Conservation (phyloP, 768 basidiomycete genomes). For the Tylopilus sp. region DNA sequence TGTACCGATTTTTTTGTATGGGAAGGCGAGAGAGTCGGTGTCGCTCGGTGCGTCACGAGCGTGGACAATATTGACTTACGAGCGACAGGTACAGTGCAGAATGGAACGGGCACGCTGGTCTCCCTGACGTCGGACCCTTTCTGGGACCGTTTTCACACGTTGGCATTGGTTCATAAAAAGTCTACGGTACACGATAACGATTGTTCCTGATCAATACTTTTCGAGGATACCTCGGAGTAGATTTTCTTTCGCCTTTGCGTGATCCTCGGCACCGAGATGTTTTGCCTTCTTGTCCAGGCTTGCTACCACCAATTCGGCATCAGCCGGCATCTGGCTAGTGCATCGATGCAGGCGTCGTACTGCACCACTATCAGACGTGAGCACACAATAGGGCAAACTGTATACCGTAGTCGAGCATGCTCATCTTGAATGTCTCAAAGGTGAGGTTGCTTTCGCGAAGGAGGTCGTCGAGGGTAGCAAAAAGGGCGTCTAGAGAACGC, state of each 20-base stretch:
- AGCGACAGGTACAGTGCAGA: neutral
- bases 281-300: conserved; percentile 54
- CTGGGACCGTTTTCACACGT: conserved; percentile 25
- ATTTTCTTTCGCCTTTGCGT: conserved; percentile 33
- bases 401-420: conserved; percentile 47
- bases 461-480: conserved; percentile 46
- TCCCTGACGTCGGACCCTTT: conserved; percentile 9
- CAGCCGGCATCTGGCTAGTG: conserved; percentile 45
- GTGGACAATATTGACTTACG: too few species aligned
- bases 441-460: conserved; percentile 47
- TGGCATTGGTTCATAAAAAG: neutral
- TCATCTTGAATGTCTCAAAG: conserved; percentile 46
- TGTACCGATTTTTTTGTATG: neutral
- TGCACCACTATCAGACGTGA: conserved; percentile 22
- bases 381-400: conserved; percentile 4
- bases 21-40: neutral
- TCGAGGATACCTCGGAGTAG: conserved; percentile 33
- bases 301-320: conserved; percentile 50
- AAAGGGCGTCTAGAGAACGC: conserved; percentile 41
- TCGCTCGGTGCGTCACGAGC: neutral
- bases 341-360: conserved; percentile 42
- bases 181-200: neutral
- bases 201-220: conserved; percentile 22
- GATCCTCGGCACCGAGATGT: conserved; percentile 31
- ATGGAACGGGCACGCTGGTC: neutral